These are phyloP conservation scores for Nicotiana attenuata DNA, from an alignment of 257 asterid genomes.

Conservation along the genomic window DNA sequence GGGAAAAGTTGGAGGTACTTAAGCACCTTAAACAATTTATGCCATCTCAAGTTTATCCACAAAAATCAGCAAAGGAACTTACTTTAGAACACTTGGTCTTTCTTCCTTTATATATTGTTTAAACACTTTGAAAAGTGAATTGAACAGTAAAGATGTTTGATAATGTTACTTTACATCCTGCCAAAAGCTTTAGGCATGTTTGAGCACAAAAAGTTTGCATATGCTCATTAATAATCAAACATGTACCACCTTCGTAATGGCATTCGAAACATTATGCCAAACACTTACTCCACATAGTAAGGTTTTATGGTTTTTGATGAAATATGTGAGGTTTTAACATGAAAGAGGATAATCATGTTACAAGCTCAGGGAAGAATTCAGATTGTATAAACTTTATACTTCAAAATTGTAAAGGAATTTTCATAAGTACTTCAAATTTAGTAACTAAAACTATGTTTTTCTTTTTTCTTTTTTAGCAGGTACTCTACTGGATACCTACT, in stretches of 20 bases:
- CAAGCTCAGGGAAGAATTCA: not conserved
- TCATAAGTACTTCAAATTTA: not conserved
- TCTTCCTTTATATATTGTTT: not conserved
- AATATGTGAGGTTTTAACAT: not conserved
- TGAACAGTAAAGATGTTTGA: not conserved
- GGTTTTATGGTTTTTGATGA: not conserved
- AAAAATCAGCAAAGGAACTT: constrained; percentile 1
- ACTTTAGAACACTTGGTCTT: not conserved
- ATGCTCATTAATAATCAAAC: not conserved
- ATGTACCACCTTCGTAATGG: not conserved
- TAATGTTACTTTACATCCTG: not conserved
- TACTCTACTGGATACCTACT: too few relatives aligned
- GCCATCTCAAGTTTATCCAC: not conserved
- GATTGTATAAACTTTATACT: not conserved
- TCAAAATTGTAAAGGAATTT: not conserved
- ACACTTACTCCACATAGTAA: not conserved
- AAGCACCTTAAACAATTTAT: not conserved
- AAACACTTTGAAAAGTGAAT: not conserved
- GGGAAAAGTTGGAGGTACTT: not conserved
- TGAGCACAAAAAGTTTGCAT: not conserved
- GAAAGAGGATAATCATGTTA: not conserved
- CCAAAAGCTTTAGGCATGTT: not conserved
- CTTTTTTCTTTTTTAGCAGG: too few relatives aligned
- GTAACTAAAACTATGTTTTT: not conserved
- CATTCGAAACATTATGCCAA: not conserved